Evolutionary conservation across 2,329 filamentous ascomycete species (phyloP), one percentile per base, ranked within the genome.

Genomic region (Scytalidium sp.): DNA sequence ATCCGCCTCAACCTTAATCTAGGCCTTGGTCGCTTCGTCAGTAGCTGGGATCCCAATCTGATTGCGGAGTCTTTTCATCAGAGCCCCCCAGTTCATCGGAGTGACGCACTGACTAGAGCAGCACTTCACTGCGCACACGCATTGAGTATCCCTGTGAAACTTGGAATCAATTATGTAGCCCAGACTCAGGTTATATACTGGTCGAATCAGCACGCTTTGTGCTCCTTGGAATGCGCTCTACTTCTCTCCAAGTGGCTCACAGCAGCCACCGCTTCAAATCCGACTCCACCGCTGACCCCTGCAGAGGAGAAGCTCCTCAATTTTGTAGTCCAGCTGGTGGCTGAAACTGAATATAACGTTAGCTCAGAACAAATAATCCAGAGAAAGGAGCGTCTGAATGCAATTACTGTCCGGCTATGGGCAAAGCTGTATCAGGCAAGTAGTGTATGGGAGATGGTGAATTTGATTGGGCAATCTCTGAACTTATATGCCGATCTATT

Each of bases 91-190:
- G 74, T 86, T 10, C 73, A 79, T 19, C 75, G 85, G 44, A 84
- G 78, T 47, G 70, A 77, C 17, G 78, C 81, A 22, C 73, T 87
- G n/a, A 81, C 81, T 23, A 73, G 83, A 41, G 85, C 85, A 1
- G 79, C 88, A 0, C 75, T 86, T 22, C 84, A 88, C 59, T 82
- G 83, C 1, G 81, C 85, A 23, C 85, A 88, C 60, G 84, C 85
- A 1, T 68, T 89, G 23, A 85, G 84, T 2, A 82, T 87, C 70
- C 70, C 85, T 21, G 80, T 87, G 51, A 85, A 84, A 62, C 73
- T 76, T 11, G 81, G 81, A 0, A 80, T 84, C 19, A 81, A 80
- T 55, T 83, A 83, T 52, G 78, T 84, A 43, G 80, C 81, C 36
- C 74, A 78, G 53, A 79, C 79, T 2, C 83, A 83, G 63, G 80